Evolutionary conservation across 2,329 filamentous ascomycete species (phyloP).

Genomic region (Neocatenulostroma microsporum): DNA sequence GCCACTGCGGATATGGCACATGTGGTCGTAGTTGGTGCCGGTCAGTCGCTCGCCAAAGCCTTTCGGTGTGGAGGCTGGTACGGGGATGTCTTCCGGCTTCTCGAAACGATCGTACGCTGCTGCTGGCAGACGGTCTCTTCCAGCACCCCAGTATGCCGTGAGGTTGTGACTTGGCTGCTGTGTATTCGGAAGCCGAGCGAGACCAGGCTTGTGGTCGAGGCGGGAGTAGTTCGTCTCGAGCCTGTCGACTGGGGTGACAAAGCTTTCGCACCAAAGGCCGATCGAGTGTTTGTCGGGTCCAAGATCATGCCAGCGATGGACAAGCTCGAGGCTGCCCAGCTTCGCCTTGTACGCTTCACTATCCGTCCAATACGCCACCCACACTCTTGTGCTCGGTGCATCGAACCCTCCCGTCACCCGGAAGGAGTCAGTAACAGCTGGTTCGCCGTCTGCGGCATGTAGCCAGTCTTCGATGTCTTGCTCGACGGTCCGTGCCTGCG

Average conservation of each 20-base stretch:
- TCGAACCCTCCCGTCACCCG: constrained; percentile 25
- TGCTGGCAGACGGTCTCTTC: constrained; percentile 42
- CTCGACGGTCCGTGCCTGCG: constrained; percentile 11
- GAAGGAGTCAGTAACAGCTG: constrained; percentile 23
- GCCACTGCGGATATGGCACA: constrained; percentile 37
- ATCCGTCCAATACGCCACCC: constrained; percentile 29
- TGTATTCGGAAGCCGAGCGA: constrained; percentile 33
- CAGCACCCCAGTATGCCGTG: constrained; percentile 46
- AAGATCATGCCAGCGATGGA: constrained; percentile 15
- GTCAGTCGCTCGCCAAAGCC: constrained; percentile 30
- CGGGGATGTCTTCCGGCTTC: constrained; percentile 14
- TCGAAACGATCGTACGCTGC: constrained; percentile 40
- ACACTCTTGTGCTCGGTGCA: constrained; percentile 19
- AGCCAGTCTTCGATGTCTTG: constrained; percentile 19
- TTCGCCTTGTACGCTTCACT: constrained; percentile 9
- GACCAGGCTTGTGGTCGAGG: constrained; percentile 42
- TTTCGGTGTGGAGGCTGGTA: constrained; percentile 9
- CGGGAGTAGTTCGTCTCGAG: constrained; percentile 46
- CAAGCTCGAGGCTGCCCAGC: constrained; percentile 14
- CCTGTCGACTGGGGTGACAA: constrained; percentile 32
- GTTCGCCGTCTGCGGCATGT: neutral
- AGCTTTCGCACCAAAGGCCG: constrained; percentile 41
- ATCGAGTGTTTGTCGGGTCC: constrained; percentile 19
- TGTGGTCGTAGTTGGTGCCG: constrained; percentile 37
- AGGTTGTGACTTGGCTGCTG: constrained; percentile 34